phyloP scores from a whole-genome alignment of 176 grass and related monocot species.

The Juncus effusus region DNA sequence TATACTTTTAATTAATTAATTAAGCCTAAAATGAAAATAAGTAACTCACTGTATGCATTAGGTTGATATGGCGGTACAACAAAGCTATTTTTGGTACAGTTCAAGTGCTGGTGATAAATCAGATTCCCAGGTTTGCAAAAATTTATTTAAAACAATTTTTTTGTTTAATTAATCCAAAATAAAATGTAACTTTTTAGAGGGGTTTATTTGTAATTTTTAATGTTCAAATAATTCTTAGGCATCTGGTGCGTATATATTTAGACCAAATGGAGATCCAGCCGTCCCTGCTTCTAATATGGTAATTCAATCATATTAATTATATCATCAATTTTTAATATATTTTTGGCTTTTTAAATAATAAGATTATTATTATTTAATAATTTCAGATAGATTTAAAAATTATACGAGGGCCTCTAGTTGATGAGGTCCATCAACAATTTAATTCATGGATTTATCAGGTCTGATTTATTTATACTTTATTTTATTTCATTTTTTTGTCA shows the following conservation, averaged over 20 bases:
- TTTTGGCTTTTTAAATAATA: neutral
- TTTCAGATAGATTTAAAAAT: slow-evolving; percentile 58
- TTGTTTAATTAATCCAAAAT: neutral
- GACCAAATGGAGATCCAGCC: slow-evolving; percentile 60
- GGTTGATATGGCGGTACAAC: slow-evolving; percentile 73
- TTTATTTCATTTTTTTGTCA: neutral
- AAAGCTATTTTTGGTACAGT: slow-evolving; percentile 76
- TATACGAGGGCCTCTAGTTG: slow-evolving; percentile 59
- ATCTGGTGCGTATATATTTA: slow-evolving; percentile 92
- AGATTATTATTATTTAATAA: neutral
- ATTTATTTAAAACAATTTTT: too few species aligned
- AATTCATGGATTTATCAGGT: slow-evolving; percentile 95
- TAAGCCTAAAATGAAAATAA: slow-evolving; percentile 3
- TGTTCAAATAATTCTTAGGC: slow-evolving; percentile 36
- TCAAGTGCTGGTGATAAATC: slow-evolving; percentile 50
- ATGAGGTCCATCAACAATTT: slow-evolving; percentile 88
- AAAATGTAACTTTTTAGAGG: slow-evolving; percentile 11
- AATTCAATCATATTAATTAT: slow-evolving; percentile 26
- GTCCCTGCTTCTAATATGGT: slow-evolving; percentile 54
- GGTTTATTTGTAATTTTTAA: neutral
- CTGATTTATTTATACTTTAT: neutral
- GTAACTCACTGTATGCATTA: slow-evolving; percentile 29
- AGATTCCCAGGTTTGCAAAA: slow-evolving; percentile 57
- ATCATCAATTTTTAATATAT: neutral
- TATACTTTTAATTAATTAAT: neutral